These are phyloP conservation scores for Xylariaceae sp. DNA, from an alignment of 2,329 filamentous ascomycete genomes.

Conservation along the genomic window DNA sequence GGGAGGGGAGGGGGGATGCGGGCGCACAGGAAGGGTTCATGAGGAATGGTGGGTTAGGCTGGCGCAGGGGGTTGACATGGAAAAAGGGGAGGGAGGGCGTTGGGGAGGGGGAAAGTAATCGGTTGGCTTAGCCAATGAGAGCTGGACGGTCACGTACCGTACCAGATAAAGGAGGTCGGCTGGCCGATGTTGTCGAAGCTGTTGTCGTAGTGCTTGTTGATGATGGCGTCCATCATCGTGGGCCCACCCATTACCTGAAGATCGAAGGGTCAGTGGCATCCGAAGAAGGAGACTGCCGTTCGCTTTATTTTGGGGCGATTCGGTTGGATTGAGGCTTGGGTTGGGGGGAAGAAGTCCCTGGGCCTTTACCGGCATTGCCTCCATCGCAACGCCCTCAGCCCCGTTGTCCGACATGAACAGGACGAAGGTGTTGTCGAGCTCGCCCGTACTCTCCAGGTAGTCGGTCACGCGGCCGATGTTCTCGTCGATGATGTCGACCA, in stretches of 20 bases:
- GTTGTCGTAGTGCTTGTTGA: conserved; percentile 1
- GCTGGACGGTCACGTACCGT: not conserved
- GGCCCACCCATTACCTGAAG: not conserved
- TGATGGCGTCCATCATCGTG: not conserved
- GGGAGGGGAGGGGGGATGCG: too few species aligned
- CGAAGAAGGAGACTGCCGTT: too few species aligned
- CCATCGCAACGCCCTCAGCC: conserved; percentile 1
- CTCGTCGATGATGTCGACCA: conserved; percentile 45
- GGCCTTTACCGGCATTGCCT: not conserved
- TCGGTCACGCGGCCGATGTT: conserved; percentile 43
- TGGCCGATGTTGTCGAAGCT: not conserved
- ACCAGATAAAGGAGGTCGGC: not conserved
- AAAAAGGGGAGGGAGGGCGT: too few species aligned
- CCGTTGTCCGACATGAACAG: conserved; percentile 7
- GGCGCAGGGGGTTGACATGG: too few species aligned
- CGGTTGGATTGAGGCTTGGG: too few species aligned
- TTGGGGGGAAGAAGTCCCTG: too few species aligned
- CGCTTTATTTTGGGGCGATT: too few species aligned
- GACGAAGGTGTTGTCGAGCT: conserved; percentile 40
- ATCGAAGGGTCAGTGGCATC: too few species aligned
- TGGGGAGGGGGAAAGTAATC: too few species aligned
- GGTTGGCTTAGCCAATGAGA: too few species aligned
- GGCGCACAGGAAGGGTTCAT: too few species aligned
- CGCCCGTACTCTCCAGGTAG: conserved; percentile 37
- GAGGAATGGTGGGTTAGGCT: too few species aligned